phyloP scores from a whole-genome alignment of 495 filamentous ascomycete genomes.

The Cercophora newfieldiana region DNA sequence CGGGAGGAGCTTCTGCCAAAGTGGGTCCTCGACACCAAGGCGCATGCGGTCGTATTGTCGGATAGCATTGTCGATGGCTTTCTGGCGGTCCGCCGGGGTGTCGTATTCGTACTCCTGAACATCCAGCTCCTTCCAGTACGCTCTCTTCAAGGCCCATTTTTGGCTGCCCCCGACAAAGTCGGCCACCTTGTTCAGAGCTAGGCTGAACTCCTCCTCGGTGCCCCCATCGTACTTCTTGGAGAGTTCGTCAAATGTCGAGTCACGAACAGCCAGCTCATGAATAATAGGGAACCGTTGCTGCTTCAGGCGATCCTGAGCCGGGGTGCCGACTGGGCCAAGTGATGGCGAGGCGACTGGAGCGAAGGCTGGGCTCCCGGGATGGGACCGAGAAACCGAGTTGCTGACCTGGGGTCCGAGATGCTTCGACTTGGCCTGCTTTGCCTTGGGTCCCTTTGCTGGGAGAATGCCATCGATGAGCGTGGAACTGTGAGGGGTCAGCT shows the following conservation, averaged over 20 bases:
- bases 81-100: conserved; percentile 65
- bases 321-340: conserved; percentile 54
- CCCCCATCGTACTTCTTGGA: conserved; percentile 53
- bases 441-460: conserved; percentile 31
- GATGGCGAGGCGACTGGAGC: conserved; percentile 50
- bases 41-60: conserved; percentile 77
- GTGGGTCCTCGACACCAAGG: conserved; percentile 65
- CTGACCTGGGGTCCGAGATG: conserved; percentile 48
- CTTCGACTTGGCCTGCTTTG: conserved; percentile 36
- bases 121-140: conserved; percentile 78
- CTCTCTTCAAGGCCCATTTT: conserved; percentile 69
- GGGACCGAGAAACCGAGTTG: conserved; percentile 56
- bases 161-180: conserved; percentile 54
- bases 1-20: conserved; percentile 79
- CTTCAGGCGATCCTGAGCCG: conserved; percentile 53
- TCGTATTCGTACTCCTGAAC: conserved; percentile 75
- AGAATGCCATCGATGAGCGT: conserved; percentile 36
- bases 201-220: conserved; percentile 56
- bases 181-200: conserved; percentile 60
- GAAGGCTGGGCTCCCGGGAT: conserved; percentile 64
- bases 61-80: conserved; percentile 83
- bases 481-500: conserved; percentile 33
- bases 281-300: conserved; percentile 63
- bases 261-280: conserved; percentile 68
- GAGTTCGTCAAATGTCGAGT: conserved; percentile 59